Evolutionary conservation across 441 rosid species (phyloP), one percentile per base, ranked within the genome.

Genomic region (Corymbia citriodora): DNA sequence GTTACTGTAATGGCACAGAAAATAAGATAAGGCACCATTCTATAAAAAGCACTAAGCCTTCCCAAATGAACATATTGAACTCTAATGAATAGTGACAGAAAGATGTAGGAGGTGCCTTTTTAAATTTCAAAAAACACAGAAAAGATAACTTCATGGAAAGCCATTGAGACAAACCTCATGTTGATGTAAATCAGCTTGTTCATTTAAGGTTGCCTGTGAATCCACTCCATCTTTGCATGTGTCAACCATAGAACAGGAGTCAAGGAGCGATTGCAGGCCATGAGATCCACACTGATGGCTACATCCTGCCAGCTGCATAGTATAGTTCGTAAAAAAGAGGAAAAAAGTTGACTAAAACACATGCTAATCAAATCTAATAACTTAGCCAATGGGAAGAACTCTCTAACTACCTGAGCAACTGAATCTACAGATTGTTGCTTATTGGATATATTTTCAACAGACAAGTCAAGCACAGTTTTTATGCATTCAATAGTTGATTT

Each of bases 121-220:
- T 40, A 14, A 79, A 40, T 23, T 79, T 45, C 27, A 4, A 79
- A 74, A 40, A 40, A 79, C 52, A 2, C 12, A 7, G 18, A 79
- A 79, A 79, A 79, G 52, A 45, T 23, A 12, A 79, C n/a, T 21
- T 52, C 52, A 6, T 9, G 5, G 10, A 45, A 74, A 79, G n/a
- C 59, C 61, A 16, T n/a, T 52, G 55, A 54, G 55, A 90, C 91
- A 52, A 70, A 95, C 96, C 96, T 92, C 94, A 55, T 87, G 85
- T 91, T 94, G 91, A 90, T 70, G 70, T 87, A 12, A 59, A 81
- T 65, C 61, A n/a, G 90, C 87, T 57, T 19, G 45, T 25, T 82
- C 86, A 33, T 15, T 53, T 33, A 33, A 63, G 86, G 72, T 53
- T 55, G 54, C 81, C 45, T 36, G 55, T 36, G 31, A 86, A 87